These are phyloP conservation scores for Neopestalotiopsis sp. DNA, from an alignment of 2,329 filamentous ascomycete species.

Conservation along the genomic window DNA sequence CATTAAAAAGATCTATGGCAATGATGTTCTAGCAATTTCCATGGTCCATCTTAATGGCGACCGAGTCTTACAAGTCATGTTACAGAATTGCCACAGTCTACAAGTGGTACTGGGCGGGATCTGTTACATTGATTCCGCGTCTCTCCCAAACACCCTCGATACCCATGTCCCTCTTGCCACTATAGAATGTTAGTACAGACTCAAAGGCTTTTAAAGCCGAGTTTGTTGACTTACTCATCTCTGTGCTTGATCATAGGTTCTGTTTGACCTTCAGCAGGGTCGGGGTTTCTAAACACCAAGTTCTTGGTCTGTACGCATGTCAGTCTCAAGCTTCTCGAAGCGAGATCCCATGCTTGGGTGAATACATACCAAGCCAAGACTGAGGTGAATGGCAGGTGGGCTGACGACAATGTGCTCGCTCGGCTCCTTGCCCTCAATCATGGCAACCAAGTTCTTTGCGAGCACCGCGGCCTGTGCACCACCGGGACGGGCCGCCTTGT, in stretches of 20 bases:
- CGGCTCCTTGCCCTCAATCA: conserved; percentile 40
- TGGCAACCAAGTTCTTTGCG: conserved; percentile 47
- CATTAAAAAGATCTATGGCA: neutral
- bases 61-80: neutral
- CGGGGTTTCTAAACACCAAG: conserved; percentile 37
- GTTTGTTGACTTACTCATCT: conserved; percentile 34
- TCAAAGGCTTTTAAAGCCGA: neutral
- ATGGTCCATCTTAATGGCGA: neutral
- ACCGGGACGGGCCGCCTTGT: conserved; percentile 51
- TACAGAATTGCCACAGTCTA: conserved; percentile 15
- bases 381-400: conserved; percentile 45
- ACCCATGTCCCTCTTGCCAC: conserved; percentile 36
- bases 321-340: neutral
- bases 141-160: conserved; percentile 36
- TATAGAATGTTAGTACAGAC: conserved; percentile 18
- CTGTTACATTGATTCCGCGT: conserved; percentile 31
- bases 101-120: conserved; percentile 35
- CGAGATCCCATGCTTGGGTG: neutral
- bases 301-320: conserved; percentile 30
- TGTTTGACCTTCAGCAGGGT: conserved; percentile 29
- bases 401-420: conserved; percentile 34
- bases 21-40: neutral
- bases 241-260: conserved; percentile 34
- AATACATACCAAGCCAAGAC: conserved; percentile 39
- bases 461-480: conserved; percentile 48